Evolutionary conservation across 1,284 basidiomycete species (phyloP).

Genomic region (Phenoliferia sp.): DNA sequence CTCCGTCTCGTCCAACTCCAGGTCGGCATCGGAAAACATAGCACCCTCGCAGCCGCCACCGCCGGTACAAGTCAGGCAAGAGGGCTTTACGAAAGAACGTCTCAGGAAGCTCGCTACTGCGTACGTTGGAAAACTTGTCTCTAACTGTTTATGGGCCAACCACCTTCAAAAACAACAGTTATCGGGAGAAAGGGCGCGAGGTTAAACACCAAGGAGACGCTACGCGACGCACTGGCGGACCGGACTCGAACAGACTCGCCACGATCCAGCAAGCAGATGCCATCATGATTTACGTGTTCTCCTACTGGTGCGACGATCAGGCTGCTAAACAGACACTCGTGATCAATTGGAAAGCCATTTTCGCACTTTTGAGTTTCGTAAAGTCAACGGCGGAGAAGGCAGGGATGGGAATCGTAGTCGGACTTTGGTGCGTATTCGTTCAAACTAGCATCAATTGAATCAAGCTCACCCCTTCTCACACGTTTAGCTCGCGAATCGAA

Average conservation of each 20-base stretch:
- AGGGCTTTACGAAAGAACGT: constrained; percentile 26
- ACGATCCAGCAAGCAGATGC: constrained; percentile 48
- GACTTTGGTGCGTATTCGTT: constrained; percentile 19
- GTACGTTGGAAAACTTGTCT: background rate
- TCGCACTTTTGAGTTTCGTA: constrained; percentile 33
- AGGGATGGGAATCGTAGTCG: constrained; percentile 8
- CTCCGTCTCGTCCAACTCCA: too few species aligned
- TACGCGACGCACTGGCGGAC: constrained; percentile 17
- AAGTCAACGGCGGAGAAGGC: constrained; percentile 29
- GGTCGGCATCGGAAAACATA: too few species aligned
- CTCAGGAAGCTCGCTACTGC: constrained; percentile 17
- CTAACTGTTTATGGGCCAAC: background rate
- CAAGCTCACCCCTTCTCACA: background rate
- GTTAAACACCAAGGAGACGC: constrained; percentile 42
- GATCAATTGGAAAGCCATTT: constrained; percentile 34
- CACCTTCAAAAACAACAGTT: constrained; percentile 11
- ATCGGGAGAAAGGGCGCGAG: constrained; percentile 33
- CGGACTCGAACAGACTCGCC: constrained; percentile 36
- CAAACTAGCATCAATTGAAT: too few species aligned
- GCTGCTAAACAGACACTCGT: constrained; percentile 23
- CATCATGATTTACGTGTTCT: constrained; percentile 48
- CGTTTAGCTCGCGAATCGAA: too few species aligned
- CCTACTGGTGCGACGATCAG: constrained; percentile 50
- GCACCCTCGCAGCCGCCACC: background rate
- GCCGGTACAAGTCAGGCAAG: background rate